Base-by-base conservation (phyloP, 768 basidiomycete genomes). In the Cystobasidiopsis lactophilus region DNA sequence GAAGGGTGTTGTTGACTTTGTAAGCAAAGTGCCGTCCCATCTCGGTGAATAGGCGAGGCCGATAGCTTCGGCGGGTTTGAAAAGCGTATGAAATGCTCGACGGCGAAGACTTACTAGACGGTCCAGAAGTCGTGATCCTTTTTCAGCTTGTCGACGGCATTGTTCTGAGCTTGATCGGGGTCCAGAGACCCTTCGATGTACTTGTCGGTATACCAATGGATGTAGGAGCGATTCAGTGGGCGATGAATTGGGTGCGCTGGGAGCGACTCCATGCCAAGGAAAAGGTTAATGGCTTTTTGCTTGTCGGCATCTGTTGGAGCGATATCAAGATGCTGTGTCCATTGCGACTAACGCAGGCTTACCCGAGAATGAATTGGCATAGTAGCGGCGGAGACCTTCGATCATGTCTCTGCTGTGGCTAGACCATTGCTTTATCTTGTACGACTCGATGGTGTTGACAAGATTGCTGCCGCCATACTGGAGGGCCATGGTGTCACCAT, bases 381-480 rank as follows among this genome's bases (percentile, higher is more conserved):
- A 96, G 64, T 91, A 93, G 19, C 91, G 76, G 47, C 85, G 73
- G 50, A 96, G 79, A 62, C 89, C 91, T 67, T 93, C 88, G 57
- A 88, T 85, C 61, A 95, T 85, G 64, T 95, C 89, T 33, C 91
- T 73, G 1, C 88, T 93, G 67, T 95, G 91, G 59, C 85, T 88
- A 62, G 85, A 86, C 89, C 91, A 96, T 57, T 93, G 86, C 0
- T 84, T 84, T 74, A 88, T 86, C 27, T 85, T 76, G 62, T 95
- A 96, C 1, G 85, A 93, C 64, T 96, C 89, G 5, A 95, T 85
- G 2, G 89, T 74, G 61, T 95, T 96, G 41, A 96, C 89, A 9
- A 96, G 76, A 0, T 86, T 85, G 62, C 85, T 88, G 1, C 93
- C 93, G 0, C 88, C 93, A 62, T 98, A 98, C 64, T 98, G 91